These are phyloP conservation scores for Nothomitra cinnamomea DNA, from an alignment of 2,329 filamentous ascomycete species.

Conservation along the genomic window DNA sequence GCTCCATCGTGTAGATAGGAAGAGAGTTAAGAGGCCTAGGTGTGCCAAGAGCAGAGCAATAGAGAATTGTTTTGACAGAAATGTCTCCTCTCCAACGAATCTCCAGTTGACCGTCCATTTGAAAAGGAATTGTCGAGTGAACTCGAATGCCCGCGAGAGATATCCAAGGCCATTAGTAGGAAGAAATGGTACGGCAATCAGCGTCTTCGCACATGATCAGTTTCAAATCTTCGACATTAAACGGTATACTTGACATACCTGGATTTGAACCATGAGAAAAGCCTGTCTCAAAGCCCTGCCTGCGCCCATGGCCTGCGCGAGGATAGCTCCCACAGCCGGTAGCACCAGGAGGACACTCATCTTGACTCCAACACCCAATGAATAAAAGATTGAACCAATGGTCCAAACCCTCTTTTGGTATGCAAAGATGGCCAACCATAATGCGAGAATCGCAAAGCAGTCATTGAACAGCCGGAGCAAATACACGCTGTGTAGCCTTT, in stretches of 20 bases:
- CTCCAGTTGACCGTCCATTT: conserved; percentile 99
- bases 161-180: conserved; percentile 51
- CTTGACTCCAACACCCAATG: conserved; percentile 74
- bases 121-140: conserved; percentile 81
- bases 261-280: conserved; percentile 57
- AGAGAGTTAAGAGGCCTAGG: conserved; percentile 44
- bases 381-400: conserved; percentile 54
- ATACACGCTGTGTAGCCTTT: conserved; percentile 86
- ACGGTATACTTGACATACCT: conserved; percentile 35
- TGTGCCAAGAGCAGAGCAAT: conserved; percentile 49
- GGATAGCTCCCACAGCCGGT: conserved; percentile 60
- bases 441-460: conserved; percentile 66
- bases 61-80: conserved; percentile 57
- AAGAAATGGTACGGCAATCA: conserved; percentile 51
- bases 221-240: not conserved
- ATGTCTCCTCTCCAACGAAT: conserved; percentile 70
- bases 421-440: conserved; percentile 66
- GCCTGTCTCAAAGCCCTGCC: conserved; percentile 41
- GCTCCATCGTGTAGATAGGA: conserved; percentile 54
- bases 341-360: conserved; percentile 78
- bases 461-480: conserved; percentile 92
- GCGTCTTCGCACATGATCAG: conserved; percentile 22
- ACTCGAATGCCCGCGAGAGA: conserved; percentile 68
- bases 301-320: conserved; percentile 48
- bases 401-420: conserved; percentile 64